These are phyloP conservation scores for Fusarium sambucinum DNA, from an alignment of 2,329 filamentous ascomycete genomes.

Conservation along the genomic window DNA sequence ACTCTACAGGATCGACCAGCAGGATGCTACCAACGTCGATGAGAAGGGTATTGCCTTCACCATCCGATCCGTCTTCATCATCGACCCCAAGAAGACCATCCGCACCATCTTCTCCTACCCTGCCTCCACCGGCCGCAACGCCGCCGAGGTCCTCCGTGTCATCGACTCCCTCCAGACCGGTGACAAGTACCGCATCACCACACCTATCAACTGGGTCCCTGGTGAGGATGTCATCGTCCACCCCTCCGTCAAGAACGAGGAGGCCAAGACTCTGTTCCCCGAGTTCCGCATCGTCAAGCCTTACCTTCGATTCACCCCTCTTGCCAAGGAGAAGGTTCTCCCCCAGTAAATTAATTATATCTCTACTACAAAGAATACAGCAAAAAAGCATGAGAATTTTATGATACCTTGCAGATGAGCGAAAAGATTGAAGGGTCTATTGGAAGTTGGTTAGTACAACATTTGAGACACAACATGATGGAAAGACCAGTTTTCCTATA, in stretches of 20 bases:
- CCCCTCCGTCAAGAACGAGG: slow-evolving; percentile 82
- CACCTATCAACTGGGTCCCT: slow-evolving; percentile 89
- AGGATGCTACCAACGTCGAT: slow-evolving; percentile 85
- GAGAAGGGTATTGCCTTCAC: slow-evolving; percentile 89
- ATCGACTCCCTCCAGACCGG: slow-evolving; percentile 84
- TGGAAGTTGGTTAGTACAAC: slow-evolving; percentile 33
- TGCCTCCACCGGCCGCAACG: slow-evolving; percentile 88
- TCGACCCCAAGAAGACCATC: slow-evolving; percentile 94
- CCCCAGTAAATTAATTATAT: slow-evolving; percentile 30
- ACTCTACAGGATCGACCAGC: slow-evolving; percentile 75
- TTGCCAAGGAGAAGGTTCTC: slow-evolving; percentile 64
- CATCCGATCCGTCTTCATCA: slow-evolving; percentile 94
- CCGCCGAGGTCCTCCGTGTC: slow-evolving; percentile 81
- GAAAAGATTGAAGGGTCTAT: not conserved
- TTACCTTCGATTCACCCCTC: slow-evolving; percentile 79
- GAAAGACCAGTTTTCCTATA: slow-evolving; percentile 26
- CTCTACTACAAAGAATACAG: not conserved
- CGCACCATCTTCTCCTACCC: slow-evolving; percentile 93
- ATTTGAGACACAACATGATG: slow-evolving; percentile 20
- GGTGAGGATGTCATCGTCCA: slow-evolving; percentile 95
- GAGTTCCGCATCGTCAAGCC: slow-evolving; percentile 76
- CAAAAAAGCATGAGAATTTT: slow-evolving; percentile 23
- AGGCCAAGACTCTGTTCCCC: slow-evolving; percentile 90
- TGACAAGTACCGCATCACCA: slow-evolving; percentile 89
- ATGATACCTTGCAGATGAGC: slow-evolving; percentile 47